Base-by-base conservation (phyloP, 805 yeast species). In the Nadsonia fulvescens region DNA sequence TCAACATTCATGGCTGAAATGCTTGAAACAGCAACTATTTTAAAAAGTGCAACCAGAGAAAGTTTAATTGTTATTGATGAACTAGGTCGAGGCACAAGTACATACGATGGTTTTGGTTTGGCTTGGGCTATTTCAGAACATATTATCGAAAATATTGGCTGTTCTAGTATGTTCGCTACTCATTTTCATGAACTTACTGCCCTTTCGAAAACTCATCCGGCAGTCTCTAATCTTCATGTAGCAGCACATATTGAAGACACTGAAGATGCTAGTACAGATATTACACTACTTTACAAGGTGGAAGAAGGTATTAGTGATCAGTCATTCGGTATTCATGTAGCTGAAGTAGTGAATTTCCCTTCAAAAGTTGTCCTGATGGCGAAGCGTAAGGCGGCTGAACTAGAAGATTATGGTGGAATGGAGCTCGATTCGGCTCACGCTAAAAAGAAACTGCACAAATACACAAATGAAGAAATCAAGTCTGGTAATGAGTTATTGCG, bases 301-400 rank as follows among this genome's bases (percentile, higher is more conserved):
- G 94, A 81, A 38, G 77, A 79, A 1, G 98, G 98, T n/a, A 69
- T 83, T 26, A 73, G 92, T 2, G 93, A 81, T 48, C 89, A 83
- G 49, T 82, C 95, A 0, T 89, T 89, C 53, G 98, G 98, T 51
- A 83, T 89, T 24, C 93, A 89, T 46, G 98, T 89, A 23, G 96
- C 96, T 0, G 95, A 89, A 50, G 70, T 86, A 15, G 96, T 86
- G 11, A 75, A 78, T 38, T 89, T 89, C 49, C 98, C 96, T 2
- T 54, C 58, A 13, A 89, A 89, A 49, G 89, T 89, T 25, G 70
- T 89, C 24, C 63, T 67, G 31, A 89, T 89, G 96, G 94, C 98
- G 6, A 89, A 86, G 44, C 66, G 96, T 33, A 86, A 86, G 47
- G 92, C 95, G 0, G 56, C 63, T 4, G 96, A 89, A 43, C 58